Evolutionary conservation across 2,329 filamentous ascomycete genomes (phyloP), one percentile per base, ranked within the genome.

Genomic region (Sclerotinia trifoliorum): DNA sequence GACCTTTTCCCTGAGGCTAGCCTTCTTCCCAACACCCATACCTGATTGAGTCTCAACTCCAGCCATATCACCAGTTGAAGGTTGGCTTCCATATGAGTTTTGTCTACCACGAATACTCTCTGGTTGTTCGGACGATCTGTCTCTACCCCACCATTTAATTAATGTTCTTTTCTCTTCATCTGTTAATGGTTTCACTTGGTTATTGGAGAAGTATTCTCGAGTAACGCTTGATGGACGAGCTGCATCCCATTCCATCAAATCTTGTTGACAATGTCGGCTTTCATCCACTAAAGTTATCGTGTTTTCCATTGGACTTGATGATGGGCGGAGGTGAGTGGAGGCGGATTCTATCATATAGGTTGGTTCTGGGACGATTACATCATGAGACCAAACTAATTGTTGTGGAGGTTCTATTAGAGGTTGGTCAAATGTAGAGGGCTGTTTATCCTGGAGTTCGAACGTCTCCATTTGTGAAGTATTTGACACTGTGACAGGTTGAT

Each of bases 241-340:
- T 24, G 64, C n/a, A 61, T 66, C 64, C 64, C 64, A 61, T 42
- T 66, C 64, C 64, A 66, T 66, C 15, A 66, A 11, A 15, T 60
- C 54, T 29, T 66, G 54, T 61, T 39, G 64, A 61, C 32, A 17
- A 11, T 35, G 54, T 21, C 6, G 15, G 29, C 42, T n/a, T 29
- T 6, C 29, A 2, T 60, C 46, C 24, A 44, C 17, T 32, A 24
- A 51, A 19, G n/a, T 66, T 32, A n/a, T 48, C 17, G 64, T 66
- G 5, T 66, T 66, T 51, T 66, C 64, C 64, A 66, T 61, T n/a
- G 64, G 55, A n/a, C 64, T 66, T 29, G 64, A 66, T n/a, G 64
- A 61, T n/a, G 64, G 64, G 26, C 64, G 54, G 4, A 61, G 32
- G 26, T 32, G 24, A 13, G 46, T 24, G 17, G 55, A 66, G 7